Evolutionary conservation across 352 stramenopile genomes (phyloP).

Genomic region (Globisporangium takayamanum): DNA sequence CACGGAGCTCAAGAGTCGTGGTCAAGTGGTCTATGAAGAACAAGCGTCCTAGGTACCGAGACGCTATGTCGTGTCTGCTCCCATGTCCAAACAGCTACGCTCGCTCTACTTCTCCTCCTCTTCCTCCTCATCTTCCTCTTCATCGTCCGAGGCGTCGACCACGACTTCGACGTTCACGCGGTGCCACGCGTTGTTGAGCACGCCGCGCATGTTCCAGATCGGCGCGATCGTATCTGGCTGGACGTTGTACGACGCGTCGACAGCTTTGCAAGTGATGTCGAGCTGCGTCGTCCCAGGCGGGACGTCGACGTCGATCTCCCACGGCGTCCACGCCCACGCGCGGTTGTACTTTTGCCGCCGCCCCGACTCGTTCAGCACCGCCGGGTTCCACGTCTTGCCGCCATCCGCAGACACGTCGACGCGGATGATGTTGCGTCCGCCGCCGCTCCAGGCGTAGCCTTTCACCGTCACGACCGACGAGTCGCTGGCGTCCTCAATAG

Average conservation of each 20-base stretch:
- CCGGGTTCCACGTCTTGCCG: conserved; percentile 90
- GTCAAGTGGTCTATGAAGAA: too few relatives aligned
- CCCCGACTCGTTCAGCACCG: conserved; percentile 80
- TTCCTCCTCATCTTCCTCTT: conserved; percentile 25
- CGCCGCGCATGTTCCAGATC: conserved; percentile 97
- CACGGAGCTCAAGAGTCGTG: too few relatives aligned
- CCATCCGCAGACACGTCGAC: conserved; percentile 95
- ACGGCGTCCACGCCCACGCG: conserved; percentile 95
- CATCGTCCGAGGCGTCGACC: conserved; percentile 36
- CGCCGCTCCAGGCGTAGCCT: conserved; percentile 93
- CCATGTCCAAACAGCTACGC: background rate
- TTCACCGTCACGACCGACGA: conserved; percentile 85
- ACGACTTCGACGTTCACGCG: conserved; percentile 67
- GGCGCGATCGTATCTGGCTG: conserved; percentile 94
- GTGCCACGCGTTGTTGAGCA: conserved; percentile 97
- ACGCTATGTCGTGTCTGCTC: too few relatives aligned
- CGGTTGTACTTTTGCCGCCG: conserved; percentile 86
- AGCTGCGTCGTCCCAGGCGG: conserved; percentile 68
- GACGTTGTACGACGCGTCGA: conserved; percentile 94
- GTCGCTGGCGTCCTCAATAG: conserved; percentile 49
- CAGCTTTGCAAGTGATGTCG: conserved; percentile 91
- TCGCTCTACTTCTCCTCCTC: conserved; percentile 7
- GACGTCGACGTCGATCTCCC: conserved; percentile 91
- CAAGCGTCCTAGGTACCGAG: too few relatives aligned
- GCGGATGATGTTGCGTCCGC: conserved; percentile 92